These are phyloP conservation scores for Phanerodontia chrysosporium DNA, from an alignment of 768 basidiomycete species.

Conservation along the genomic window DNA sequence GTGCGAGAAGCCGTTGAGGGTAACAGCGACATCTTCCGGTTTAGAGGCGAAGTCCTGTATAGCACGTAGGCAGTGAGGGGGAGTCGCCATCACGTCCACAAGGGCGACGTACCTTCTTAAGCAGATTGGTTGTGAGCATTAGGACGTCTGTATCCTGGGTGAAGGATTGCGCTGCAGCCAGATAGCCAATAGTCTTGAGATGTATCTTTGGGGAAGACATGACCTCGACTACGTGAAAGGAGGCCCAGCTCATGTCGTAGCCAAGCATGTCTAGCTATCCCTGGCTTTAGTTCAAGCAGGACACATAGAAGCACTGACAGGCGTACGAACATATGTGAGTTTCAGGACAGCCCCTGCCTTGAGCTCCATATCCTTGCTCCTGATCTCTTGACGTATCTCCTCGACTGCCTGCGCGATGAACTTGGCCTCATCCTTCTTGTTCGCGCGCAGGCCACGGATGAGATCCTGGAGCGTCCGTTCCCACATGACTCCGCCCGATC, in stretches of 20 bases:
- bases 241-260: conserved; percentile 92
- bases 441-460: conserved; percentile 90
- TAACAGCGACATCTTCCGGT: conserved; percentile 70
- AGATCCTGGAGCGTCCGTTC: conserved; percentile 94
- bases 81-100: neutral
- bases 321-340: conserved; percentile 83
- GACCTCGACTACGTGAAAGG: conserved; percentile 95
- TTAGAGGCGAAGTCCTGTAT: conserved; percentile 76
- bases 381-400: conserved; percentile 90
- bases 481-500: conserved; percentile 59
- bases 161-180: conserved; percentile 90
- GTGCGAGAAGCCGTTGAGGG: conserved; percentile 78
- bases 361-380: conserved; percentile 91
- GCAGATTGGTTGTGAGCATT: conserved; percentile 92
- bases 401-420: conserved; percentile 93
- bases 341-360: conserved; percentile 95
- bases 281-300: conserved; percentile 9
- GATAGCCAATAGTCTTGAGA: conserved; percentile 93
- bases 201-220: conserved; percentile 93
- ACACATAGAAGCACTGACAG: conserved; percentile 6
- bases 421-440: conserved; percentile 89
- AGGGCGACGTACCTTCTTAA: conserved; percentile 73
- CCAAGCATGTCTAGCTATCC: conserved; percentile 95
- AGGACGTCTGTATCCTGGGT: conserved; percentile 93
- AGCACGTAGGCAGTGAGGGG: conserved; percentile 14